Evolutionary conservation across 768 basidiomycete species (phyloP), one percentile per base, ranked within the genome.

Genomic region (Boletus edulis): DNA sequence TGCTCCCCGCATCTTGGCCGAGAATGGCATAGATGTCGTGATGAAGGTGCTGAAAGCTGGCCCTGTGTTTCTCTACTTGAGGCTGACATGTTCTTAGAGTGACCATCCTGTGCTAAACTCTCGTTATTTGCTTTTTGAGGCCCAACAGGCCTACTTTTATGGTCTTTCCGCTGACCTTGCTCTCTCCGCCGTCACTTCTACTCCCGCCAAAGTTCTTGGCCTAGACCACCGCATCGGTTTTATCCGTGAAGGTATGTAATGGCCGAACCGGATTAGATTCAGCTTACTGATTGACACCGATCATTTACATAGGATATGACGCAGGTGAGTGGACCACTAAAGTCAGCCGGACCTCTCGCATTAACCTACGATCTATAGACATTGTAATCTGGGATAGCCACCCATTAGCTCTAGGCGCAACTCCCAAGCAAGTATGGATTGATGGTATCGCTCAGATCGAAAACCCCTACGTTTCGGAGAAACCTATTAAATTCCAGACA

Each of bases 401-500:
- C 69, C 91, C 91, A 1, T 77, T 94, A 15, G 75, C 82, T 1
- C 75, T 94, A 12, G 89, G 89, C 20, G 89, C 90, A 20, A 85
- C 89, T 0, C 91, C 91, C 5, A 76, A 78, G 47, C 90, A 93
- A 73, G 89, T 91, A 10, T 91, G 80, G 72, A 90, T 94, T 56
- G 92, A 95, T 62, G 93, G 92, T 4, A 86, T 94, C 46, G 65
- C 87, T 1, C 92, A 95, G 62, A 62, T 87, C 3, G 63, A 73
- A 43, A 63, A 70, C 3, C 78, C 85, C 3, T 66, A 76, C 59
- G 67, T 79, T 17, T 66, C 77, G 38, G 45, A 71, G 47, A 94
- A 95, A 65, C 82, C 87, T 0, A 45, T 57, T 2, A 52, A 68
- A 8, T 69, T 81, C 57, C 89, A 93, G 61, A 50, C 57, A 6